phyloP scores from a whole-genome alignment of 2,329 filamentous ascomycete species.

The Lanzia echinophila region DNA sequence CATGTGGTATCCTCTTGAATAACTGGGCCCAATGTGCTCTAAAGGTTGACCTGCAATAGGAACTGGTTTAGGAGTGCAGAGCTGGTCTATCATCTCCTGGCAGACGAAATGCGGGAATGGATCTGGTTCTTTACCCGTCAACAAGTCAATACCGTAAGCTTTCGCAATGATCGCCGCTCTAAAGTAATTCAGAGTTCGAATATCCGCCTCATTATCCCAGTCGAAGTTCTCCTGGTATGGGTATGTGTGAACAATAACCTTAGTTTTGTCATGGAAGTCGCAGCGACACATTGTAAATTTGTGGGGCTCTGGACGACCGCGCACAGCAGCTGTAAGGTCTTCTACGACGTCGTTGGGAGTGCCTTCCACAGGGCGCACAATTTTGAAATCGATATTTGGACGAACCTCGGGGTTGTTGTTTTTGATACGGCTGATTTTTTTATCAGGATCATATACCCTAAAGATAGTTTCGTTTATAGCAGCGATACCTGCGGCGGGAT shows the following conservation, averaged over 20 bases:
- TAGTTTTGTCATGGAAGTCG: background rate
- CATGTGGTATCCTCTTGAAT: too few species aligned
- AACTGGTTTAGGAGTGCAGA: too few species aligned
- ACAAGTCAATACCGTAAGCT: background rate
- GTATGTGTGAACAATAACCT: constrained; percentile 2
- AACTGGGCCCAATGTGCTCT: too few species aligned
- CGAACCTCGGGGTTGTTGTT: background rate
- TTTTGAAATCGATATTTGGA: background rate
- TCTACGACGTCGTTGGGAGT: background rate
- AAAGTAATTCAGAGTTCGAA: background rate
- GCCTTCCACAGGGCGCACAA: background rate
- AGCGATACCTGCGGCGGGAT: too few species aligned
- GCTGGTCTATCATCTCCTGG: too few species aligned
- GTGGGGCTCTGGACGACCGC: background rate
- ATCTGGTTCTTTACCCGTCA: too few species aligned
- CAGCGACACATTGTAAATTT: background rate
- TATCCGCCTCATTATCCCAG: background rate
- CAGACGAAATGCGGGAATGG: too few species aligned
- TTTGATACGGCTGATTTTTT: background rate
- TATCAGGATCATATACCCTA: too few species aligned
- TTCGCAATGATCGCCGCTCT: background rate
- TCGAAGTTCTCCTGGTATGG: background rate
- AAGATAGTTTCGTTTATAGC: too few species aligned
- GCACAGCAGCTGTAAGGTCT: background rate
- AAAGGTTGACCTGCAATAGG: too few species aligned